phyloP scores from a whole-genome alignment of 2,329 filamentous ascomycete genomes.

The Rhynchosporium agropyri region DNA sequence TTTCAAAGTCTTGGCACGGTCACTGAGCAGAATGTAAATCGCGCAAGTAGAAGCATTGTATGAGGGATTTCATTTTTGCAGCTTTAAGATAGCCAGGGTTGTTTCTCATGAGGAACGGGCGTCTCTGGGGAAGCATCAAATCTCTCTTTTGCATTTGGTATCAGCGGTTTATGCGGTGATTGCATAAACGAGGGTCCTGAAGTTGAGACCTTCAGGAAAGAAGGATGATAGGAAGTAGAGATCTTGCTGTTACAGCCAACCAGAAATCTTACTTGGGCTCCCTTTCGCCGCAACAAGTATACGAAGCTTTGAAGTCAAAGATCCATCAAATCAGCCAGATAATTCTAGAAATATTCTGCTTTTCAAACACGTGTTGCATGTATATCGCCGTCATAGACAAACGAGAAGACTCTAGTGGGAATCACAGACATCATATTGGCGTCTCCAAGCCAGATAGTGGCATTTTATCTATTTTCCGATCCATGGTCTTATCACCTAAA shows the following conservation, averaged over 20 bases:
- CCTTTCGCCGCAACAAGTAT: too few relatives aligned
- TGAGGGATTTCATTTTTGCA: slow-evolving; percentile 18
- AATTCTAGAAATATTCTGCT: neutral
- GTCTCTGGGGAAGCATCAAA: neutral
- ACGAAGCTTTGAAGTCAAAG: neutral
- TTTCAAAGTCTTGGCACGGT: slow-evolving; percentile 4
- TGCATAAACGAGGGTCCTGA: neutral
- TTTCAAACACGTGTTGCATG: neutral
- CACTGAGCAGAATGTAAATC: slow-evolving; percentile 13
- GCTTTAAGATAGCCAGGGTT: too few relatives aligned
- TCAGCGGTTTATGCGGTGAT: neutral
- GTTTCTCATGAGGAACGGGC: neutral
- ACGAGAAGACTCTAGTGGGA: slow-evolving; percentile 4
- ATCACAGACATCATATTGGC: slow-evolving; percentile 14
- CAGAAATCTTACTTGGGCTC: too few relatives aligned
- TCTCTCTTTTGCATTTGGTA: neutral
- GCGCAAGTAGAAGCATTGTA: slow-evolving; percentile 13
- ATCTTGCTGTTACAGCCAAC: neutral
- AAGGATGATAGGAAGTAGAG: neutral
- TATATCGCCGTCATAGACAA: neutral
- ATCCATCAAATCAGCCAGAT: neutral
- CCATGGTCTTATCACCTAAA: slow-evolving; percentile 2
- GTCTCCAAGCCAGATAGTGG: slow-evolving; percentile 10
- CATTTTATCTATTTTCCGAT: neutral
- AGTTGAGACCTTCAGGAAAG: neutral